These are phyloP conservation scores for Macroventuria anomochaeta DNA, from an alignment of 2,329 filamentous ascomycete genomes.

Conservation along the genomic window DNA sequence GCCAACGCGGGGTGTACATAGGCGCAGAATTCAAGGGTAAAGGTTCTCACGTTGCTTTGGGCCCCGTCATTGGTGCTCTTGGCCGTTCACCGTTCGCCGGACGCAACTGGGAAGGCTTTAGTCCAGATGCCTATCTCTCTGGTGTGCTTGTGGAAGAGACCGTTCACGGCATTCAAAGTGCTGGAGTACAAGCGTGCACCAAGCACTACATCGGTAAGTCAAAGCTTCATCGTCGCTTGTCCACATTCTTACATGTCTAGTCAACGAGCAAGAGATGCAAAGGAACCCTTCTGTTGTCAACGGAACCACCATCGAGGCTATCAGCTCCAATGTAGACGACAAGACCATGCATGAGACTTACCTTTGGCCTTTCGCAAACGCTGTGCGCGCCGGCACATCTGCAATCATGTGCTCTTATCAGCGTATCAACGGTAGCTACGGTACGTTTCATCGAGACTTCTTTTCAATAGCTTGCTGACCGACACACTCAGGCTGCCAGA, in stretches of 20 bases:
- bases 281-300: constrained; percentile 59
- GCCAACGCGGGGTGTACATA: constrained; percentile 8
- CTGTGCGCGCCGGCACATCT: constrained; percentile 62
- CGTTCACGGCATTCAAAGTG: constrained; percentile 8
- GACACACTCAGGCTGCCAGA: constrained; percentile 32
- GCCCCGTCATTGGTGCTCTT: constrained; percentile 57
- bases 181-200: constrained; percentile 52
- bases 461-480: too few species aligned
- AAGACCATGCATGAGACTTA: constrained; percentile 70
- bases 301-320: constrained; percentile 49
- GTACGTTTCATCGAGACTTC: too few species aligned
- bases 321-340: constrained; percentile 61
- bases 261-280: constrained; percentile 71
- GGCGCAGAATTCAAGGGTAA: constrained; percentile 12
- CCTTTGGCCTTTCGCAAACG: constrained; percentile 70
- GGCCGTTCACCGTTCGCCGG: constrained; percentile 51
- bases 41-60: constrained; percentile 51
- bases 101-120: constrained; percentile 59
- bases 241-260: constrained; percentile 54
- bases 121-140: constrained; percentile 57
- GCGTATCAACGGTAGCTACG: constrained; percentile 36
- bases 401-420: constrained; percentile 66
- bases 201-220: constrained; percentile 50
- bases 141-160: constrained; percentile 52
- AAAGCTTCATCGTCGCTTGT: too few species aligned